A percentile compares a stretch with the other conserved stretches of the same genome.
Conservation (phyloP, 768 basidiomycete genomes). For the Suillus variegatus region DNA sequence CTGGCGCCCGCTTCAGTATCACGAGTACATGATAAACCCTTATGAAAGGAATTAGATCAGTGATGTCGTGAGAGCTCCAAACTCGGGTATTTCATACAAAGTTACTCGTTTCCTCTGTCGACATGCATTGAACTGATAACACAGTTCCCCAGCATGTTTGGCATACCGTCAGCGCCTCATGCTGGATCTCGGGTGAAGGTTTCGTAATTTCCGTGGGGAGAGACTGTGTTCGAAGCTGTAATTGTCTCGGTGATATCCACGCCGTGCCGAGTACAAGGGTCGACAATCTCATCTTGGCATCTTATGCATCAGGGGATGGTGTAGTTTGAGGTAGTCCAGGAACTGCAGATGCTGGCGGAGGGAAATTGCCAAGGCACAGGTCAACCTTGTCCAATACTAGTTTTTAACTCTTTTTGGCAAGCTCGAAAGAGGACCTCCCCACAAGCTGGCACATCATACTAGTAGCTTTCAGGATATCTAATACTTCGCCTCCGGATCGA, state of each 20-base stretch:
- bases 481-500: constrained; percentile 51
- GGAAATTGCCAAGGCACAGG: background rate
- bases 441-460: constrained; percentile 45
- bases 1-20: too few species aligned
- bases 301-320: constrained; percentile 56
- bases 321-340: constrained; percentile 66
- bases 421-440: constrained; percentile 38
- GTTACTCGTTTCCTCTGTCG: background rate
- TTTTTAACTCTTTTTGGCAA: constrained; percentile 59
- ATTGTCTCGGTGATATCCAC: background rate
- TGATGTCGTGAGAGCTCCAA: too few species aligned
- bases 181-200: constrained; percentile 54
- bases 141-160: constrained; percentile 18
- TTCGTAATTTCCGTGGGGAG: constrained; percentile 86
- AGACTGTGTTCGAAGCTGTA: constrained; percentile 71
- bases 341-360: constrained; percentile 51
- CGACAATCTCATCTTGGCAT: constrained; percentile 68
- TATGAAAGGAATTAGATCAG: too few species aligned
- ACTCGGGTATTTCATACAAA: too few species aligned
- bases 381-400: constrained; percentile 61
- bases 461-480: constrained; percentile 62
- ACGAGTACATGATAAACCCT: too few species aligned
- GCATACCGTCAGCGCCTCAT: constrained; percentile 55
- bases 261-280: constrained; percentile 20
- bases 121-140: constrained; percentile 13